Conservation (phyloP, 805 yeast genomes). For the Kodamaea neixiangensis region DNA sequence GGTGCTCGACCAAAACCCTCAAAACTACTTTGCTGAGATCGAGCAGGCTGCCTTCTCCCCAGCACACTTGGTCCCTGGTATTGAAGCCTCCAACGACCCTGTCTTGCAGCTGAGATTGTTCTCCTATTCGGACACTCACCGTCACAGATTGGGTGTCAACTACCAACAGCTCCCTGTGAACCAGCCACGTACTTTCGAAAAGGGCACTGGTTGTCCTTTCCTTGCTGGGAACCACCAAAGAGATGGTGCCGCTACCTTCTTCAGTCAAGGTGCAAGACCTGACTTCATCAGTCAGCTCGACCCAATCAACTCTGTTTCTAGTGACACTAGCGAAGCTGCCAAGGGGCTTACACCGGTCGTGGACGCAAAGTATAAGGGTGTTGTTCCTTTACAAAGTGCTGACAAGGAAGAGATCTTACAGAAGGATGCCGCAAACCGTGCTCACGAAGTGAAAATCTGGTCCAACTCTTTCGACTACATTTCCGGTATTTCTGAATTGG, state of each 20-base stretch:
- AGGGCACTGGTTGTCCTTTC: slow-evolving; percentile 26
- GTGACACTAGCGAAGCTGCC: slow-evolving; percentile 18
- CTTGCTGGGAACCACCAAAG: slow-evolving; percentile 28
- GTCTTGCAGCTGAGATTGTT: slow-evolving; percentile 80
- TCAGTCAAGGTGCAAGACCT: slow-evolving; percentile 47
- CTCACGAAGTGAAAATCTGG: slow-evolving; percentile 41
- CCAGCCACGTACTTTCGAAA: slow-evolving; percentile 36
- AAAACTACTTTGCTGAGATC: slow-evolving; percentile 83
- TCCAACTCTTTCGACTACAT: slow-evolving; percentile 37
- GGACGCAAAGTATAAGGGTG: slow-evolving; percentile 31
- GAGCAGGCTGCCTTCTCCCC: slow-evolving; percentile 89
- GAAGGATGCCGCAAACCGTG: slow-evolving; percentile 26
- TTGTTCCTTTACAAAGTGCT: slow-evolving; percentile 28
- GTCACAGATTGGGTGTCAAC: slow-evolving; percentile 78
- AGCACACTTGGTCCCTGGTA: slow-evolving; percentile 80
- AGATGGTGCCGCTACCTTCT: slow-evolving; percentile 21
- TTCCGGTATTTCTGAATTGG: slow-evolving; percentile 44
- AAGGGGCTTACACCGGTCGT: slow-evolving; percentile 24
- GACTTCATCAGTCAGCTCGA: slow-evolving; percentile 49
- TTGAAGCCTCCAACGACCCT: slow-evolving; percentile 82
- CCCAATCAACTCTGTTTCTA: slow-evolving; percentile 30
- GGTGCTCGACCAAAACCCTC: slow-evolving; percentile 78
- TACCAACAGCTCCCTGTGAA: slow-evolving; percentile 87
- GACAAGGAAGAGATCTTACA: slow-evolving; percentile 29
- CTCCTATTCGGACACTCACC: slow-evolving; percentile 83